These are phyloP conservation scores for Tuctoria greenei DNA, from an alignment of 176 grass and related monocot species.

Conservation along the genomic window DNA sequence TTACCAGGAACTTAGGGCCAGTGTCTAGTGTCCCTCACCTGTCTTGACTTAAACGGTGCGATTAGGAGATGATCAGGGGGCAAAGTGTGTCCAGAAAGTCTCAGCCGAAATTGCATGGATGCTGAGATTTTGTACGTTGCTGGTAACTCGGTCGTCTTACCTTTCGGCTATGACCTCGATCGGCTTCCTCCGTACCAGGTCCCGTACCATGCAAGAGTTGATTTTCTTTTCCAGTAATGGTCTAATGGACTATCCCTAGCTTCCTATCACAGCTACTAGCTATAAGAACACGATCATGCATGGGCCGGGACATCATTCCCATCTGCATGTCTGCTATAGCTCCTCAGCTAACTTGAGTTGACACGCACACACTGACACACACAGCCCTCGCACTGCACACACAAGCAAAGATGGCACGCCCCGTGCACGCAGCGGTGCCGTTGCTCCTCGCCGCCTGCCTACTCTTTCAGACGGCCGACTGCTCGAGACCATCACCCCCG, in stretches of 20 bases:
- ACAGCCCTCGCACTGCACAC: neutral
- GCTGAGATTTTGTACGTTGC: neutral
- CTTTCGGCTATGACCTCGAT: neutral
- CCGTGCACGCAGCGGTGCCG: neutral
- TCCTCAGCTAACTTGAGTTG: neutral
- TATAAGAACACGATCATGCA: too few species aligned
- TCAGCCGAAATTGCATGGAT: neutral
- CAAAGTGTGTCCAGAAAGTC: neutral
- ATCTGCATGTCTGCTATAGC: neutral
- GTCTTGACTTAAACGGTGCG: neutral
- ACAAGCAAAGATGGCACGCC: neutral
- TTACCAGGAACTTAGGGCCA: neutral
- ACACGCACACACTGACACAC: neutral
- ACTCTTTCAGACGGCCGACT: neutral
- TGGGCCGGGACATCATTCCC: neutral
- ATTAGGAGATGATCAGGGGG: neutral
- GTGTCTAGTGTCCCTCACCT: neutral
- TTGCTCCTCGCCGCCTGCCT: neutral
- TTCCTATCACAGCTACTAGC: too few species aligned
- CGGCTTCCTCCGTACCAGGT: neutral
- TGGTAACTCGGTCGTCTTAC: neutral
- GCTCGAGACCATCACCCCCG: neutral
- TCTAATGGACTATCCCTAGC: too few species aligned
- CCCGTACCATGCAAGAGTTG: neutral
- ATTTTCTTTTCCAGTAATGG: neutral